Evolutionary conservation across 2,329 filamentous ascomycete genomes (phyloP), one percentile per base, ranked within the genome.

Genomic region (Pseudocercospora macadamiae): DNA sequence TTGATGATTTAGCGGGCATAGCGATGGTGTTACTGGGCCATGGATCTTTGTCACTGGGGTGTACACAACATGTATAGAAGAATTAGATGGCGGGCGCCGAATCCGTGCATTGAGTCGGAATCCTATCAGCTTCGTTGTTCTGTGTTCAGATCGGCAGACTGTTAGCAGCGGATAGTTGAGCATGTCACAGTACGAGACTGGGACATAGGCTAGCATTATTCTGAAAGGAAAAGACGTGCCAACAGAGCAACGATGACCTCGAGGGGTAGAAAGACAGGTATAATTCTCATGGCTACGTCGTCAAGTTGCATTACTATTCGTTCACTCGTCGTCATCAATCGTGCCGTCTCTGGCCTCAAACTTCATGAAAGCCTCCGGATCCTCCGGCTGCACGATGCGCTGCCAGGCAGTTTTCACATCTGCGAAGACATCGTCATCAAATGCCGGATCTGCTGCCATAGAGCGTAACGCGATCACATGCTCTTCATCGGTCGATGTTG

Each of bases 351-450:
- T 51, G 60, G 95, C 89, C 49, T 88, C 83, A 72, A 96, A 96
- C 18, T 83, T 79, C 83, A 97, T 87, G 68, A 95, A 97, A 44
- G 83, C 75, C 23, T 77, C 76, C 78, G 28, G 23, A 16, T 77
- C 77, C 1, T 73, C 77, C 3, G 82, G 80, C 1, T 82, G 83
- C 64, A 84, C 78, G 3, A 92, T 80, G 49, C 79, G 76, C 61
- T 83, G 79, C 92, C 93, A 97, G 5, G 87, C 85, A 8, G 82
- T 74, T 60, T 84, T 84, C 1, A 96, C 89, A 23, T 84, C 74
- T 5, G 86, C 82, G 8, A 97, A 75, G 1, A 86, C 77, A 0
- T 76, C 70, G 66, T 97, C 93, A 66, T 91, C 85, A 64, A 96
- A 90, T 0, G 89, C 83, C 6, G 96, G 80, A 63, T 89, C 87